phyloP scores from a whole-genome alignment of 495 filamentous ascomycete genomes.

The Chaetomium fimeti region DNA sequence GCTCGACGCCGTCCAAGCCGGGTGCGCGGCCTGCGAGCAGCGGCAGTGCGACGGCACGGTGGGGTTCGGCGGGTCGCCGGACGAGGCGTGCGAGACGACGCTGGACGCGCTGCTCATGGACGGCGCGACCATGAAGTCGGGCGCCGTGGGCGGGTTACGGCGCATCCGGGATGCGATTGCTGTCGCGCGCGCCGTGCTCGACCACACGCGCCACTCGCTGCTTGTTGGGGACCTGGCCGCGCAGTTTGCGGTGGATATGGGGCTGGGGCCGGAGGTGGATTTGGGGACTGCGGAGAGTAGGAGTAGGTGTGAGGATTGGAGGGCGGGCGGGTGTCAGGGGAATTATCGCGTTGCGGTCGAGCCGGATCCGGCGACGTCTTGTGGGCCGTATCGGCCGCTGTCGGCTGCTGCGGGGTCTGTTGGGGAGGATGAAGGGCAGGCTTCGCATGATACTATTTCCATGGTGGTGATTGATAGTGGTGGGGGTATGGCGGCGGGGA shows the following conservation, averaged over 20 bases:
- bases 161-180: constrained; percentile 44
- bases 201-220: constrained; percentile 47
- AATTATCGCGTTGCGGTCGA: constrained; percentile 45
- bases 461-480: constrained; percentile 42
- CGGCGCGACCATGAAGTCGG: constrained; percentile 45
- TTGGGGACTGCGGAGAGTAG: constrained; percentile 39
- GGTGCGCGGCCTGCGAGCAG: constrained; percentile 47
- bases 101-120: constrained; percentile 51
- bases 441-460: constrained; percentile 49
- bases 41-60: constrained; percentile 50
- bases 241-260: constrained; percentile 46
- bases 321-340: constrained; percentile 35
- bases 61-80: constrained; percentile 49
- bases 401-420: constrained; percentile 1
- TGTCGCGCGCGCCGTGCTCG: constrained; percentile 48
- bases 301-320: constrained; percentile 41
- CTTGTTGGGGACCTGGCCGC: constrained; percentile 49
- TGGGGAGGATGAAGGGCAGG: constrained; percentile 1
- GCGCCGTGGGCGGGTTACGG: constrained; percentile 47
- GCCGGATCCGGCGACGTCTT: constrained; percentile 38
- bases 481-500: constrained; percentile 48
- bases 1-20: constrained; percentile 45
- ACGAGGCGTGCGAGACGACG: constrained; percentile 50
- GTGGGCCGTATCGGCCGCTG: constrained; percentile 44
- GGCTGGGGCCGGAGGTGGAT: constrained; percentile 41